These are phyloP conservation scores for Aspergillus transmontanensis DNA, from an alignment of 2,329 filamentous ascomycete genomes.

Conservation along the genomic window DNA sequence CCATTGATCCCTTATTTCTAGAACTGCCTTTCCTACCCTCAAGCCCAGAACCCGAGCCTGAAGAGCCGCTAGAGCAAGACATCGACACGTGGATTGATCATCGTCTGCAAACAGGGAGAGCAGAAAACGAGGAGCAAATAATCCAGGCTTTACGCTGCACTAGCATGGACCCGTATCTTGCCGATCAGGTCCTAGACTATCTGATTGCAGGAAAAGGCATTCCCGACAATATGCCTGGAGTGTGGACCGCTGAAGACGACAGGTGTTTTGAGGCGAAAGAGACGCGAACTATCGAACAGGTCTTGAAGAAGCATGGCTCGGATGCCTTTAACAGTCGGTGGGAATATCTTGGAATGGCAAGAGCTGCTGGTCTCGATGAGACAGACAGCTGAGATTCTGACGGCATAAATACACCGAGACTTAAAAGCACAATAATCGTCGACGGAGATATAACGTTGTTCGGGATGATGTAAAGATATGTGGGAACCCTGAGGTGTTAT, in stretches of 20 bases:
- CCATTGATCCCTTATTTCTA: conserved; percentile 26
- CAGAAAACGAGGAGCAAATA: conserved; percentile 32
- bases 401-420: not conserved
- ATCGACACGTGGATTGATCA: conserved; percentile 45
- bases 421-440: not conserved
- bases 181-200: conserved; percentile 38
- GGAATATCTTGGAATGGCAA: conserved; percentile 39
- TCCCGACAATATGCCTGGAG: conserved; percentile 45
- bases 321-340: conserved; percentile 36
- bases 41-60: conserved; percentile 19
- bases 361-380: conserved; percentile 21
- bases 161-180: conserved; percentile 43
- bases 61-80: conserved; percentile 21
- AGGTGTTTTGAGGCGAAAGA: conserved; percentile 36
- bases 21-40: conserved; percentile 35
- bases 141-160: conserved; percentile 41
- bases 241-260: conserved; percentile 53
- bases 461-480: not conserved
- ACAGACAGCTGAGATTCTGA: conserved; percentile 5
- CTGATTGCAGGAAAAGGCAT: conserved; percentile 36
- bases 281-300: conserved; percentile 33
- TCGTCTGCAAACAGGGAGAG: conserved; percentile 32
- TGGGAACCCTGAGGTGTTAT: not conserved
- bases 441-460: not conserved
- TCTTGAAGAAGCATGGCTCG: conserved; percentile 50